These are phyloP conservation scores for Elsinoe batatas DNA, from an alignment of 2,329 filamentous ascomycete genomes.

Conservation along the genomic window DNA sequence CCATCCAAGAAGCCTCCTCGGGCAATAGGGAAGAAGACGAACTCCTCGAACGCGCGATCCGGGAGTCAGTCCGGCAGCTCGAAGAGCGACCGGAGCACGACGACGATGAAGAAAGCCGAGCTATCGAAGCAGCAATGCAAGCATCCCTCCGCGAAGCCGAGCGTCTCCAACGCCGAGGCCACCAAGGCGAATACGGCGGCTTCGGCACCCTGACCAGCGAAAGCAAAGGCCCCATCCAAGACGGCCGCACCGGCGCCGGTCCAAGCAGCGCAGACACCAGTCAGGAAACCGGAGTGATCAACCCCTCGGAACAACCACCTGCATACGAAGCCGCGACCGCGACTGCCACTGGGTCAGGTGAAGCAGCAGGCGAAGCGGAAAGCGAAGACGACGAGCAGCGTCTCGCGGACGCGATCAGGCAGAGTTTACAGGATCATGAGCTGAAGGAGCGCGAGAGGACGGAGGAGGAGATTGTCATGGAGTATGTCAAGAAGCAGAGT, in stretches of 20 bases:
- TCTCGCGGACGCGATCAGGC: constrained; percentile 23
- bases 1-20: constrained; percentile 59
- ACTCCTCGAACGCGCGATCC: constrained; percentile 60
- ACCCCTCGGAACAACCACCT: neutral
- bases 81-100: neutral
- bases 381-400: constrained; percentile 24
- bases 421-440: constrained; percentile 28
- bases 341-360: neutral
- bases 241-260: neutral
- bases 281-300: constrained; percentile 3
- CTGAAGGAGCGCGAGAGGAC: constrained; percentile 30
- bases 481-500: constrained; percentile 70
- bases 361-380: constrained; percentile 30
- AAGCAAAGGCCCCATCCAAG: neutral
- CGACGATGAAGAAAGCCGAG: constrained; percentile 25
- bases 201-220: neutral
- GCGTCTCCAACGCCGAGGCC: neutral
- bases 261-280: neutral
- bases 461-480: constrained; percentile 65
- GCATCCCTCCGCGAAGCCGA: constrained; percentile 28
- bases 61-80: constrained; percentile 28
- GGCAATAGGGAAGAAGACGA: constrained; percentile 60
- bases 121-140: constrained; percentile 39
- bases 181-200: neutral
- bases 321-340: neutral